These are phyloP conservation scores for Crithidia acanthocephali DNA, from an alignment of 208 protist genomes.

Conservation along the genomic window DNA sequence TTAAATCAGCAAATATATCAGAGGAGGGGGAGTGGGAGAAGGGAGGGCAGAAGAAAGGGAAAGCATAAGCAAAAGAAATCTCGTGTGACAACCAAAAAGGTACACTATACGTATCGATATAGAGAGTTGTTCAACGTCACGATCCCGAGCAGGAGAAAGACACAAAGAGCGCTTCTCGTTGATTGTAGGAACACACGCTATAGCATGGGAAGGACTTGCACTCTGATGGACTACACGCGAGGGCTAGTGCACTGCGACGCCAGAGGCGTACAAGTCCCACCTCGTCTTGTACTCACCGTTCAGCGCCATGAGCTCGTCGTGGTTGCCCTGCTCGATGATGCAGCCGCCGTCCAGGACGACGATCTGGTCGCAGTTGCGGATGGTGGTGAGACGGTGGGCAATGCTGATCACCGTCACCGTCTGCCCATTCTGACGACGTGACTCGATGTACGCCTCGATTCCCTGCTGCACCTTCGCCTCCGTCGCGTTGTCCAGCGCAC, in stretches of 20 bases:
- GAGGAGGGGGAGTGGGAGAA: not conserved
- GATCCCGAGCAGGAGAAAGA: not conserved
- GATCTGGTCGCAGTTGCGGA: conserved; percentile 78
- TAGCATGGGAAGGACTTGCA: not conserved
- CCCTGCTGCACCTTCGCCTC: conserved; percentile 77
- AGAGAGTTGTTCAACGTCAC: not conserved
- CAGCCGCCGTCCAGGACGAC: conserved; percentile 65
- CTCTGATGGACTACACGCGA: not conserved
- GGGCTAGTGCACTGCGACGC: conserved; percentile 11
- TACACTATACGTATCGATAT: no score
- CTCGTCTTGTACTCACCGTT: conserved; percentile 68
- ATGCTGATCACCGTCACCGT: conserved; percentile 75
- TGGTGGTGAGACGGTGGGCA: conserved; percentile 87
- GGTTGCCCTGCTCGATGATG: conserved; percentile 76
- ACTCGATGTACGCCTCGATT: conserved; percentile 49
- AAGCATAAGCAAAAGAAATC: not conserved
- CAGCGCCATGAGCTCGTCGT: conserved; percentile 84
- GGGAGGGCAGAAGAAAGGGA: not conserved
- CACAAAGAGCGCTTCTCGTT: no score
- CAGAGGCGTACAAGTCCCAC: conserved; percentile 61
- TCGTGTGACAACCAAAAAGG: not conserved
- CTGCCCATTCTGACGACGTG: conserved; percentile 18
- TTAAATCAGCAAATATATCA: not conserved
- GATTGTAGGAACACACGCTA: no score
- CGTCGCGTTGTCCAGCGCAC: conserved; percentile 82